These are phyloP conservation scores for Hibiscus tridactylites DNA, from an alignment of 345 rosid species.

Conservation along the genomic window DNA sequence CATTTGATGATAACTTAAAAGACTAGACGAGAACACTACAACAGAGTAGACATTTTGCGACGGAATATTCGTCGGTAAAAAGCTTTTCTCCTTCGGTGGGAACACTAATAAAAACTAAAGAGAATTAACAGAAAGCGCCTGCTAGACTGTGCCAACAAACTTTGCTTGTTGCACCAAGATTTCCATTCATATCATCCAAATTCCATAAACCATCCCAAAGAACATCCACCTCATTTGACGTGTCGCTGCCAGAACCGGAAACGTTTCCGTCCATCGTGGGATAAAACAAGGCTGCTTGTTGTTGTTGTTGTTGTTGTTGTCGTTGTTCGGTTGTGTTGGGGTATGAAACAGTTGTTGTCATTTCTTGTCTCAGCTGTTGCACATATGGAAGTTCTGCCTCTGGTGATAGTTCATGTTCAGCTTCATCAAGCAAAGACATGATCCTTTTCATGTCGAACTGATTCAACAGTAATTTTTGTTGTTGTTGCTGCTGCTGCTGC, in stretches of 20 bases:
- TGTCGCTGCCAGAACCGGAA: slow-evolving; percentile 25
- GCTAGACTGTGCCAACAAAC: slow-evolving; percentile 33
- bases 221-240: slow-evolving; percentile 28
- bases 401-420: slow-evolving; percentile 14
- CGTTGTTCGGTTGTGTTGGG: slow-evolving; percentile 15
- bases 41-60: not conserved
- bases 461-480: slow-evolving; percentile 23
- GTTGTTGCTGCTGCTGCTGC: slow-evolving; percentile 29
- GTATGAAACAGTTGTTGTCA: not conserved
- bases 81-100: not conserved
- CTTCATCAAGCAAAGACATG: slow-evolving; percentile 48
- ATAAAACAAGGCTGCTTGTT: slow-evolving; percentile 17
- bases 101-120: not conserved
- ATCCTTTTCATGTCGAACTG: slow-evolving; percentile 55
- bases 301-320: not conserved
- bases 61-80: not conserved
- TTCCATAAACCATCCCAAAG: slow-evolving; percentile 77
- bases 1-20: slow-evolving; percentile 12
- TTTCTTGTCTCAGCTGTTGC: slow-evolving; percentile 42
- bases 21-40: not conserved
- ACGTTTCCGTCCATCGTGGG: slow-evolving; percentile 18
- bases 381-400: slow-evolving; percentile 14
- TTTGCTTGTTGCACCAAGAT: slow-evolving; percentile 36
- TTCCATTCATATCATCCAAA: slow-evolving; percentile 52
- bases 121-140: slow-evolving; percentile 40